Evolutionary conservation across 2,329 filamentous ascomycete species (phyloP).

Genomic region (Tolypocladium sp.): DNA sequence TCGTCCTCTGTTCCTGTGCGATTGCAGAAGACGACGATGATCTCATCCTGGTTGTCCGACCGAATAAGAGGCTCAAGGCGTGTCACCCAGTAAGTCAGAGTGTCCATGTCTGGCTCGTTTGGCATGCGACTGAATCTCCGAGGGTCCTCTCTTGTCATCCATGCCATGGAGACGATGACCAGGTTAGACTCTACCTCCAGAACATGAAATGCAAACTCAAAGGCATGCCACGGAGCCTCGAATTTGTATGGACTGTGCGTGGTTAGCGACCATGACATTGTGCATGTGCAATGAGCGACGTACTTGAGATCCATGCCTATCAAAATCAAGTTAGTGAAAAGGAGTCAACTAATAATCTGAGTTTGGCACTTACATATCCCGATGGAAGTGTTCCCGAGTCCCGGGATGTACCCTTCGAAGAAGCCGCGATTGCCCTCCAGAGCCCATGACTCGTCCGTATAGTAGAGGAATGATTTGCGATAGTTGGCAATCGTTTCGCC

Average conservation of each 20-base stretch:
- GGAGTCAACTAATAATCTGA: neutral
- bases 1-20: constrained; percentile 57
- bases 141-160: constrained; percentile 53
- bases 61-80: constrained; percentile 58
- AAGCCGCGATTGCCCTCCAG: constrained; percentile 44
- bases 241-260: constrained; percentile 24
- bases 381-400: constrained; percentile 42
- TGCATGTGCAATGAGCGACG: constrained; percentile 6
- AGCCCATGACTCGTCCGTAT: constrained; percentile 54
- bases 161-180: constrained; percentile 69
- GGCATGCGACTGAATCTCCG: constrained; percentile 36
- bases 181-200: constrained; percentile 48
- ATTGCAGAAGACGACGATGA: constrained; percentile 64
- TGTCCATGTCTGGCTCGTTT: constrained; percentile 60
- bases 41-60: constrained; percentile 41
- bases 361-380: constrained; percentile 39
- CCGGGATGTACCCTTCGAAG: constrained; percentile 32
- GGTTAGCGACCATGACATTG: neutral
- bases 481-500: constrained; percentile 55
- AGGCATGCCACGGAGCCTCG: constrained; percentile 26
- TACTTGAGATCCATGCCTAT: constrained; percentile 52
- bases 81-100: constrained; percentile 65
- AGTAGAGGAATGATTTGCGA: constrained; percentile 49
- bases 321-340: neutral
- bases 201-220: constrained; percentile 44